Evolutionary conservation across 768 basidiomycete genomes (phyloP).

Genomic region (Tulasnella sp.): DNA sequence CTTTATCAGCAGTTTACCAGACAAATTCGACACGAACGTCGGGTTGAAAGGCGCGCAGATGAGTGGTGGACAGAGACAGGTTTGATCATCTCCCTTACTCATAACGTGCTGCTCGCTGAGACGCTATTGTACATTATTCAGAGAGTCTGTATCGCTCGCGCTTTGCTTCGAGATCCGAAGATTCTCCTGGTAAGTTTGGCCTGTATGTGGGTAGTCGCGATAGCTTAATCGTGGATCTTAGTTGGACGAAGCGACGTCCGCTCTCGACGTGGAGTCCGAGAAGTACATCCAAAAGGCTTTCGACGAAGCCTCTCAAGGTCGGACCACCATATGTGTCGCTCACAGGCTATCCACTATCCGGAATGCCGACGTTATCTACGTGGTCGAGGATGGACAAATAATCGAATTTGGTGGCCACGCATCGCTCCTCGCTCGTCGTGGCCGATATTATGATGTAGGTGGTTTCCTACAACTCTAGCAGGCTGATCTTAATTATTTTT

Average conservation of each 20-base stretch:
- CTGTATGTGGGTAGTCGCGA: neutral
- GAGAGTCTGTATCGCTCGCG: conserved; percentile 44
- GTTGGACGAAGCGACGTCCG: conserved; percentile 39
- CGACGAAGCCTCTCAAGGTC: conserved; percentile 40
- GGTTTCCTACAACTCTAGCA: neutral
- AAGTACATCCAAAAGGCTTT: conserved; percentile 41
- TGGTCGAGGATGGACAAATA: conserved; percentile 43
- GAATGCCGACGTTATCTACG: conserved; percentile 42
- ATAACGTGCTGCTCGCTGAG: neutral
- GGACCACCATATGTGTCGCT: conserved; percentile 43
- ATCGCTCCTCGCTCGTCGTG: conserved; percentile 40
- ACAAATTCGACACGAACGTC: conserved; percentile 42
- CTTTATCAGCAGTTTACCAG: conserved; percentile 36
- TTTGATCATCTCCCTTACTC: conserved; percentile 1
- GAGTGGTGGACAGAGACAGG: conserved; percentile 43
- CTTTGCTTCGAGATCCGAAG: conserved; percentile 41
- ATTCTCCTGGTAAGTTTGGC: conserved; percentile 39
- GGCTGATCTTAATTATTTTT: neutral
- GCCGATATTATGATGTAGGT: conserved; percentile 41
- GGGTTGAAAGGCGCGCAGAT: conserved; percentile 43
- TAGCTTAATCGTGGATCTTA: neutral
- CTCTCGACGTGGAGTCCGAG: conserved; percentile 42
- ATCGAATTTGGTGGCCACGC: conserved; percentile 42
- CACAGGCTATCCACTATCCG: conserved; percentile 42
- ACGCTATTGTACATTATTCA: conserved; percentile 32